A percentile compares a stretch with the other conserved stretches of the same genome.
phyloP scores from a whole-genome alignment of 2,329 filamentous ascomycete species.

The Fusarium ambrosium region DNA sequence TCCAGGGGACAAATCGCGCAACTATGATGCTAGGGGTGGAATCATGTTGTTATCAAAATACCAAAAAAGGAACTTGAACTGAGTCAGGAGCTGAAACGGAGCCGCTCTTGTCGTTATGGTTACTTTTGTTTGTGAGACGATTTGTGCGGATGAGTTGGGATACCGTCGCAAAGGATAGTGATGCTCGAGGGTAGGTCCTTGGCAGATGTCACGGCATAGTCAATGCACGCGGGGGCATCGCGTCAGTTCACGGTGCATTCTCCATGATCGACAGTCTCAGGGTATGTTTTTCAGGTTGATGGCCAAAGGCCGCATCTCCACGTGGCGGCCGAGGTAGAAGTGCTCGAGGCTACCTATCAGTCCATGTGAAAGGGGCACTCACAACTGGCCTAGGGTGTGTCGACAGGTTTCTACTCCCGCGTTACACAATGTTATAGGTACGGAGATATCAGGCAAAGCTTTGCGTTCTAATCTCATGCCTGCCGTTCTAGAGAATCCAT shows the following conservation, averaged over 20 bases:
- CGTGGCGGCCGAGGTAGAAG: not conserved
- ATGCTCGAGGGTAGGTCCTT: not conserved
- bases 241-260: not conserved
- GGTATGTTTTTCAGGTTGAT: not conserved
- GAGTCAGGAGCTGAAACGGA: not conserved
- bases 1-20: not conserved
- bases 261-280: not conserved
- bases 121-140: not conserved
- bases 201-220: not conserved
- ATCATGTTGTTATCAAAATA: not conserved
- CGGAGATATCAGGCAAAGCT: not conserved
- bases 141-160: not conserved
- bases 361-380: not conserved
- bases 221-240: not conserved
- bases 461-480: not conserved
- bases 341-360: not conserved
- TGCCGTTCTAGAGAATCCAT: no score
- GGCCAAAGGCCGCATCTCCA: not conserved
- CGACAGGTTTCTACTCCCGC: no score
- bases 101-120: not conserved
- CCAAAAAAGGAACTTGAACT: not conserved
- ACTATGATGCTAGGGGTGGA: not conserved
- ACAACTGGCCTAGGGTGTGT: not conserved
- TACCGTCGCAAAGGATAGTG: not conserved
- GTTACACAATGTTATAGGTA: not conserved